phyloP scores from a whole-genome alignment of 2,329 filamentous ascomycete genomes.

The Incumbomyces delicatus region DNA sequence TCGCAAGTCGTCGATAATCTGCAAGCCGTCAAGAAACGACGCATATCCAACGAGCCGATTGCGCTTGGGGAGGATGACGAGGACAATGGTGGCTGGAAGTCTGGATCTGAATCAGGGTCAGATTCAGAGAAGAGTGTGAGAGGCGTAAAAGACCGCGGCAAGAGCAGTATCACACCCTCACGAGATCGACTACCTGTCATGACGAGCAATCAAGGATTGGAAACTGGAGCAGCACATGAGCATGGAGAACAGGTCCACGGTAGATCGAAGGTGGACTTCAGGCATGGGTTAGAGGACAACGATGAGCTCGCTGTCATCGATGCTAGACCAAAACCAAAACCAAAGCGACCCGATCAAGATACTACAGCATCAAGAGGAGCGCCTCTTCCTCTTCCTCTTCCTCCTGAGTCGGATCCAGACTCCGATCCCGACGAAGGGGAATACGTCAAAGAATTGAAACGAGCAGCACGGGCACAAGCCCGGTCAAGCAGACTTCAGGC shows the following conservation, averaged over 20 bases:
- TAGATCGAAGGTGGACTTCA: not conserved
- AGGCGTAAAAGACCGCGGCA: not conserved
- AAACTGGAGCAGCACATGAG: conserved; percentile 4
- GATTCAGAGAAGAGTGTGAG: not conserved
- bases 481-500: conserved; percentile 20
- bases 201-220: not conserved
- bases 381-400: conserved; percentile 7
- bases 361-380: not conserved
- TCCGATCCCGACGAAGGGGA: conserved; percentile 28
- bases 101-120: not conserved
- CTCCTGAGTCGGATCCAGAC: conserved; percentile 1
- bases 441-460: conserved; percentile 33
- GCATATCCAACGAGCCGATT: conserved; percentile 19
- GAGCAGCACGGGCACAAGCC: conserved; percentile 33
- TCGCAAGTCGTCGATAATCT: conserved; percentile 11
- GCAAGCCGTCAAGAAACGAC: conserved; percentile 25
- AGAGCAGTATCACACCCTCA: not conserved
- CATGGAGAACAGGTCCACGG: conserved; percentile 1
- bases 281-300: conserved; percentile 5
- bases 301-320: conserved; percentile 9
- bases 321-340: conserved; percentile 1
- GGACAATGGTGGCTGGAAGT: conserved; percentile 7
- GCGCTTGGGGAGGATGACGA: conserved; percentile 25
- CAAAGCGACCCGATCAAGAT: not conserved
- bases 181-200: not conserved